Evolutionary conservation across 108 stramenopile species (phyloP), one percentile per base, ranked within the genome.

Genomic region (Skeletonema costatum): DNA sequence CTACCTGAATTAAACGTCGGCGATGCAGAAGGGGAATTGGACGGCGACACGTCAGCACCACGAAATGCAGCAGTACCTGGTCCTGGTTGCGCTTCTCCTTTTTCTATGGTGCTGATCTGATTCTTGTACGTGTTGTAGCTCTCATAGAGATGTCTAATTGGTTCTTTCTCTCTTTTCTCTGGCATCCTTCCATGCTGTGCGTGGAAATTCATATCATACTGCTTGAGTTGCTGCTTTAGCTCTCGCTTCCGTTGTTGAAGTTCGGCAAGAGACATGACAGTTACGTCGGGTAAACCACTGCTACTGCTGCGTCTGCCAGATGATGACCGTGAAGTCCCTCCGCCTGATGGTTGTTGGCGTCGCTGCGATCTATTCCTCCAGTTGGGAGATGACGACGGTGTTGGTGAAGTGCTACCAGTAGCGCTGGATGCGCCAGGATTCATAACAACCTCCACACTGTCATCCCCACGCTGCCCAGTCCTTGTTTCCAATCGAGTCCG

Each of bases 71-170:
- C 78, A 33, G 60, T 88, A 64, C 73, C 84, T 13, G 68, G 86
- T 10, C 75, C 75, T 46, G 86, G 78, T 50, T 75, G 67, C 14
- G 81, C 73, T 46, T 81, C 84, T 58, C 91, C 90, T 67, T 84
- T 74, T 77, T 93, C 94, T 67, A 93, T 81, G 16, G 70, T 41
- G 48, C 70, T 85, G 33, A 96, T 93, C 68, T 84, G 88, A 65
- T 83, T 87, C 82, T 98, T 98, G 72, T 96, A 79, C 19, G 86
- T 80, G 76, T 99, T 97, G 83, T 99, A 99, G 46, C 83, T 77
- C 77, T 99, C 98, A 71, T 99, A 99, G 19, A 98, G 76, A 70
- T 96, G 93, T 32, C 98, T 90, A 65, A 99, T 99, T n/a, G 98
- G 97, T 73, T 99, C 98, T 84, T 99, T 99, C 66, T 99, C 98